Conservation (phyloP, 257 asterid genomes). For the Rauvolfia tetraphylla region DNA sequence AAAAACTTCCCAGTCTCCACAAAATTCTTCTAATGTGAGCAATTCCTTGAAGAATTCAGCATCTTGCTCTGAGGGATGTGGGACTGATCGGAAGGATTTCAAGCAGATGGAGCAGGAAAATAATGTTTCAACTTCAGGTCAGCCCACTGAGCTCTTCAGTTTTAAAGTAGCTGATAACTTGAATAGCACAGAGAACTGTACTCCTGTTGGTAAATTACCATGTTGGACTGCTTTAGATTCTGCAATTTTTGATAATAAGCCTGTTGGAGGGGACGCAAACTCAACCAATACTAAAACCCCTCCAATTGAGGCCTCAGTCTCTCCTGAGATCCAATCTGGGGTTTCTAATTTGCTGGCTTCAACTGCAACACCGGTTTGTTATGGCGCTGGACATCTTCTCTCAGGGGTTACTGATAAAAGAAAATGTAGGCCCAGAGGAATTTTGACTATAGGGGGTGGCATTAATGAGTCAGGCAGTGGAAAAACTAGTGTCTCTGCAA, state of each 20-base stretch:
- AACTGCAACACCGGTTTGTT: slow-evolving; percentile 64
- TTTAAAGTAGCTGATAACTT: slow-evolving; percentile 17
- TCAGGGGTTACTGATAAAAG: slow-evolving; percentile 75
- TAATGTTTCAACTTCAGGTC: slow-evolving; percentile 31
- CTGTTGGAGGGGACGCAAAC: slow-evolving; percentile 22
- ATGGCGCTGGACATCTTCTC: slow-evolving; percentile 71
- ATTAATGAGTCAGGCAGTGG: slow-evolving; percentile 23
- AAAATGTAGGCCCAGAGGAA: slow-evolving; percentile 73
- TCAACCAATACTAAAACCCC: slow-evolving; percentile 46
- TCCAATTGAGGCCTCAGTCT: slow-evolving; percentile 74
- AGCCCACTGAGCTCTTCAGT: slow-evolving; percentile 21
- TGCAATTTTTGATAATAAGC: slow-evolving; percentile 19
- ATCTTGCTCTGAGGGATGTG: slow-evolving; percentile 23
- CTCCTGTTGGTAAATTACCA: slow-evolving; percentile 38
- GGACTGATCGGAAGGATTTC: slow-evolving; percentile 14
- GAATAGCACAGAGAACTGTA: slow-evolving; percentile 26
- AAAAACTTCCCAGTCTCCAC: slow-evolving; percentile 29
- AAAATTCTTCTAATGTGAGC: slow-evolving; percentile 24
- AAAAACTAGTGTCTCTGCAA: slow-evolving; percentile 14
- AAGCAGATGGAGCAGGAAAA: slow-evolving; percentile 19
- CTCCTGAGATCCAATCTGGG: slow-evolving; percentile 73
- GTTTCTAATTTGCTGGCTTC: slow-evolving; percentile 38
- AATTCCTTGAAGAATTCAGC: slow-evolving; percentile 23
- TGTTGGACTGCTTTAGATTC: slow-evolving; percentile 26
- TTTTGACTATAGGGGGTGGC: slow-evolving; percentile 44